A percentile compares a stretch with the other conserved stretches of the same genome.
phyloP scores from a whole-genome alignment of 345 rosid genomes.

The Linum usitatissimum region DNA sequence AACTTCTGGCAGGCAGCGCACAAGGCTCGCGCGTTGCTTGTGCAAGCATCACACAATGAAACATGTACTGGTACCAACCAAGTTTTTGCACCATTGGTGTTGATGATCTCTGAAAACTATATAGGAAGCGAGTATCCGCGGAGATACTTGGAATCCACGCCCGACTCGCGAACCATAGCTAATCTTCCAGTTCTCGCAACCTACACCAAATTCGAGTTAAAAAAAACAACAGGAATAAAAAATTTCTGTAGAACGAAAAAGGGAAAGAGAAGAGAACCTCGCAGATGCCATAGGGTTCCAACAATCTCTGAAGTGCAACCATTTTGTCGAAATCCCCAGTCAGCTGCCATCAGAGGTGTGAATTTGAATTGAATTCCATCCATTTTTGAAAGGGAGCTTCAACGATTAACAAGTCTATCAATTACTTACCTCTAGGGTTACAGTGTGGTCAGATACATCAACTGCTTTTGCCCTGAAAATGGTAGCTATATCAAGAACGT shows the following conservation, averaged over 20 bases:
- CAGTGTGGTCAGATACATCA: conserved; percentile 65
- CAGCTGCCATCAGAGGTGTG: conserved; percentile 34
- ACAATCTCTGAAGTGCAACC: conserved; percentile 84
- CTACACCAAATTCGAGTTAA: conserved; percentile 20
- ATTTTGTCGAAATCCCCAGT: conserved; percentile 89
- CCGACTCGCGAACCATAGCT: conserved; percentile 81
- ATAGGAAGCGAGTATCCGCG: conserved; percentile 81
- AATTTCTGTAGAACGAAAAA: not conserved
- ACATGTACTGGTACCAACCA: not conserved
- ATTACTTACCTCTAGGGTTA: conserved; percentile 48
- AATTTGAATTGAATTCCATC: conserved; percentile 3
- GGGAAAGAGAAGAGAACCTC: conserved; percentile 36
- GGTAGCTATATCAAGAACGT: conserved; percentile 59
- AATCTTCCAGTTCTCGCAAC: conserved; percentile 90
- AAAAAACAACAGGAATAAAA: not conserved
- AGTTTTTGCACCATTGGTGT: not conserved
- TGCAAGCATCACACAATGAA: not conserved
- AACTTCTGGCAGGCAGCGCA: too few species aligned
- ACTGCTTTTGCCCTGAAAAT: conserved; percentile 53
- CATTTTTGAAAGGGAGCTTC: not conserved
- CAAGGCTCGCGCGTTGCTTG: too few species aligned
- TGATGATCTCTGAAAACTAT: conserved; percentile 3
- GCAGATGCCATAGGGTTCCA: conserved; percentile 93
- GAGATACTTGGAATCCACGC: conserved; percentile 76
- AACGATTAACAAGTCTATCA: not conserved